These are phyloP conservation scores for Emmonsiellopsis sp. DNA, from an alignment of 2,329 filamentous ascomycete genomes.

Conservation along the genomic window DNA sequence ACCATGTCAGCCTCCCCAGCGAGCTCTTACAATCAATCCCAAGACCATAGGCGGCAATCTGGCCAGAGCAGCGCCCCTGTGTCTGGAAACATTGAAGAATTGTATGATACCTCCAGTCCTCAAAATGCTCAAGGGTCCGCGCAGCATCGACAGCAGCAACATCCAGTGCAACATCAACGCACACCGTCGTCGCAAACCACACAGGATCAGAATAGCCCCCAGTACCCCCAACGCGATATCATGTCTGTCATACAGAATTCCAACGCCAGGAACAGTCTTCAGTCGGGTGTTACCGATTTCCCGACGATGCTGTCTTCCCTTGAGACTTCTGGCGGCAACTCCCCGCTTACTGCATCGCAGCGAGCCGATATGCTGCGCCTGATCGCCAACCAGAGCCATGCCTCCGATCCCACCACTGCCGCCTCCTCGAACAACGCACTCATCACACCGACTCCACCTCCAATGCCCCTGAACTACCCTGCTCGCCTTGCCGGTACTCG, in stretches of 20 bases:
- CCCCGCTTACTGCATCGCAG: constrained; percentile 33
- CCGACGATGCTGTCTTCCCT: constrained; percentile 37
- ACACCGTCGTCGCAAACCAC: constrained; percentile 3
- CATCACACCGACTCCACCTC: constrained; percentile 44
- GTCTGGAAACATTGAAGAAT: constrained; percentile 32
- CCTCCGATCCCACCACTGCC: constrained; percentile 26
- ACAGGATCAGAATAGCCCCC: constrained; percentile 9
- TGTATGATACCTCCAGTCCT: constrained; percentile 31
- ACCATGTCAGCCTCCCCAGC: constrained; percentile 27
- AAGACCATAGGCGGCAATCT: constrained; percentile 15
- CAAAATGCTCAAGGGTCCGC: constrained; percentile 11
- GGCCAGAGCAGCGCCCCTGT: constrained; percentile 22
- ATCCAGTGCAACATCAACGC: constrained; percentile 5
- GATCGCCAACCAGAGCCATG: constrained; percentile 37
- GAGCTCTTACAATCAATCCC: constrained; percentile 23
- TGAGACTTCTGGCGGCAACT: constrained; percentile 32
- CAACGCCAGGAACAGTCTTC: constrained; percentile 33
- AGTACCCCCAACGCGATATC: constrained; percentile 32
- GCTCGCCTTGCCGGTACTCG: constrained; percentile 53
- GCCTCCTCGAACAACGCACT: constrained; percentile 46
- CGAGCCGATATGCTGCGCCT: constrained; percentile 40
- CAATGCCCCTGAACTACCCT: constrained; percentile 42
- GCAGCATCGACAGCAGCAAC: constrained; percentile 5
- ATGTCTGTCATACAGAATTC: constrained; percentile 40
- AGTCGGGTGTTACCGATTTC: constrained; percentile 32